Percentiles rank a stretch among this genome's conserved stretches.
phyloP scores from a whole-genome alignment of 495 filamentous ascomycete genomes.

The Trichoderma erinaceum region DNA sequence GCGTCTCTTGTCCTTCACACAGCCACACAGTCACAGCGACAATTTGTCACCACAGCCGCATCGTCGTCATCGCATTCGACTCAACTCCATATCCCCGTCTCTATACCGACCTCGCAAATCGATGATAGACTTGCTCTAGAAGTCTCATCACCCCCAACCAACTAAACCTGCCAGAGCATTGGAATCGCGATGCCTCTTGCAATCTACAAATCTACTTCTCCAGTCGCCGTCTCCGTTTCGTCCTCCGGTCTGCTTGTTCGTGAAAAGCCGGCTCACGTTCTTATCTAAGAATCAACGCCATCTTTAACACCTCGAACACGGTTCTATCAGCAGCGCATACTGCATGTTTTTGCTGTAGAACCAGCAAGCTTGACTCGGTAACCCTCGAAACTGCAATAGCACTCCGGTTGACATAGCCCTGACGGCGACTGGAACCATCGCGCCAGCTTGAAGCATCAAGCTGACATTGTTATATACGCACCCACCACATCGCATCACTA shows the following conservation, averaged over 20 bases:
- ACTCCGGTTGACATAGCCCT: slow-evolving; percentile 41
- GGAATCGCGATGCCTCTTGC: slow-evolving; percentile 16
- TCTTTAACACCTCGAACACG: slow-evolving; percentile 32
- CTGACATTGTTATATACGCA: background rate
- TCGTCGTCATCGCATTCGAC: background rate
- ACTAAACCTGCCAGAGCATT: background rate
- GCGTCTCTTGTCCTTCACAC: background rate
- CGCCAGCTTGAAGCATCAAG: slow-evolving; percentile 13
- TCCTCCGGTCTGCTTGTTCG: slow-evolving; percentile 50
- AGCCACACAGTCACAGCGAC: background rate
- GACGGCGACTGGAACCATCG: slow-evolving; percentile 18
- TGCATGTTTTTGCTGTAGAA: background rate
- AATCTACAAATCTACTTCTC: slow-evolving; percentile 28
- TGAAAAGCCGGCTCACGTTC: slow-evolving; percentile 39
- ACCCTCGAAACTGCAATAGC: slow-evolving; percentile 31
- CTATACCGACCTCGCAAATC: background rate
- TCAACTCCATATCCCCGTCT: background rate
- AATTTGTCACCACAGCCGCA: background rate
- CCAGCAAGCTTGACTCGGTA: slow-evolving; percentile 32
- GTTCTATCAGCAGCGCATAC: slow-evolving; percentile 27
- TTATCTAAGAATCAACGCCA: slow-evolving; percentile 38
- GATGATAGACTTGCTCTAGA: slow-evolving; percentile 15
- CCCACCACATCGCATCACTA: background rate
- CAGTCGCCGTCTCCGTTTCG: slow-evolving; percentile 53
- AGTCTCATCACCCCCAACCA: background rate